A percentile compares a stretch with the other conserved stretches of the same genome.
Evolutionary conservation across 192 early-diverging fungal species (phyloP).

Genomic region (Kappamyces sp.): DNA sequence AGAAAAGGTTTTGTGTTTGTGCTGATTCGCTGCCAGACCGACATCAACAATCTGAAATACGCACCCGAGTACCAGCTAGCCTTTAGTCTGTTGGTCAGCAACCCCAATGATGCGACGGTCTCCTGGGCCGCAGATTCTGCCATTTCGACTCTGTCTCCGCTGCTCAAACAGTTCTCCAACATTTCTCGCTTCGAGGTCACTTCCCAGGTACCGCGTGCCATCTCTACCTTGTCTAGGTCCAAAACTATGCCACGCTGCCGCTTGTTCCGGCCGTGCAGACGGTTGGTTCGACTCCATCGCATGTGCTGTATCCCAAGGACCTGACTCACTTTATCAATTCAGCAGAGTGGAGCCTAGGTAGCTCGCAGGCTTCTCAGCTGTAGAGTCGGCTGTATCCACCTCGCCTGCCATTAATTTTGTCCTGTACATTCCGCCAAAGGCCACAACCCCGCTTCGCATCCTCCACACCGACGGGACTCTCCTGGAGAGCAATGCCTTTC

Average conservation of each 20-base stretch:
- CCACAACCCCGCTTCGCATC: slow-evolving; percentile 67
- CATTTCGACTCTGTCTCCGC: slow-evolving; percentile 56
- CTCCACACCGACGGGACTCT: slow-evolving; percentile 47
- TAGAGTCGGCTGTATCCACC: slow-evolving; percentile 75
- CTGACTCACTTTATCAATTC: slow-evolving; percentile 92
- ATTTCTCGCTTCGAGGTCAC: slow-evolving; percentile 72
- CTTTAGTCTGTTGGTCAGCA: slow-evolving; percentile 80
- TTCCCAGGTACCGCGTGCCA: slow-evolving; percentile 45
- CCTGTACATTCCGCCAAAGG: slow-evolving; percentile 70
- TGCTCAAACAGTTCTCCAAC: slow-evolving; percentile 60
- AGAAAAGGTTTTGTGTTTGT: not conserved
- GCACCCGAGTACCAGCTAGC: slow-evolving; percentile 77
- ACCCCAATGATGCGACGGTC: slow-evolving; percentile 60
- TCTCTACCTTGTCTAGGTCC: slow-evolving; percentile 39
- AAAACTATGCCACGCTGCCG: slow-evolving; percentile 75
- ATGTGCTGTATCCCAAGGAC: slow-evolving; percentile 55
- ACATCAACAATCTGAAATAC: slow-evolving; percentile 76
- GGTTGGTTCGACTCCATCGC: slow-evolving; percentile 6
- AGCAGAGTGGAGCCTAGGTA: slow-evolving; percentile 92
- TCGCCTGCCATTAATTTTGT: slow-evolving; percentile 86
- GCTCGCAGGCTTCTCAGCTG: not conserved
- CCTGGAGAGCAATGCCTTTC: slow-evolving; percentile 70
- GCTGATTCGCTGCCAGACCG: slow-evolving; percentile 23
- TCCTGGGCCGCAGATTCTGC: slow-evolving; percentile 82
- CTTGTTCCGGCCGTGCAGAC: slow-evolving; percentile 47